Conservation (phyloP, 768 basidiomycete genomes). For the Panus rudis region DNA sequence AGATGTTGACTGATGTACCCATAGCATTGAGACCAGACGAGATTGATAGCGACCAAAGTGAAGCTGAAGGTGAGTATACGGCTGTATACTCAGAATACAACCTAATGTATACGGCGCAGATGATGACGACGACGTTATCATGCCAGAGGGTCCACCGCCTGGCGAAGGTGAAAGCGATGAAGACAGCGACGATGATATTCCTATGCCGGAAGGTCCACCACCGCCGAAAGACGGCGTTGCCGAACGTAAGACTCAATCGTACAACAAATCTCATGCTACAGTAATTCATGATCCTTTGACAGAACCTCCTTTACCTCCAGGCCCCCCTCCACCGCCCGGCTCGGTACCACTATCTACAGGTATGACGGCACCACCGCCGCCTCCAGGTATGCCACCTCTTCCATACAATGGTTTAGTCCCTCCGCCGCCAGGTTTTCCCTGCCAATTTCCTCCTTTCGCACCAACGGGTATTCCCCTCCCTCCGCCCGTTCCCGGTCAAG, state of each 20-base stretch:
- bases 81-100: not conserved
- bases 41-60: conserved; percentile 50
- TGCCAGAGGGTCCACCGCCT: conserved; percentile 63
- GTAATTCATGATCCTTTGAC: not conserved
- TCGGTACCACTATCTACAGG: no score
- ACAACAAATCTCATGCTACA: no score
- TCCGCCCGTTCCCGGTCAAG: conserved; percentile 15
- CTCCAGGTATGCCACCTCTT: conserved; percentile 22
- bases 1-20: conserved; percentile 2
- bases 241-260: conserved; percentile 6
- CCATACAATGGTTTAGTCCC: conserved; percentile 20
- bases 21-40: conserved; percentile 59
- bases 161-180: conserved; percentile 35
- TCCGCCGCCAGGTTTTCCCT: conserved; percentile 5
- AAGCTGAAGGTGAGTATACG: conserved; percentile 34
- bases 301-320: no score
- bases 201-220: conserved; percentile 82
- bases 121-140: conserved; percentile 52
- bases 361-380: conserved; percentile 15
- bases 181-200: conserved; percentile 76
- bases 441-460: conserved; percentile 24
- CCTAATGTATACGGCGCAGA: not conserved
- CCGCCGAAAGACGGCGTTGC: conserved; percentile 20
- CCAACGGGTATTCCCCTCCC: conserved; percentile 22
- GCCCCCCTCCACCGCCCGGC: no score